Evolutionary conservation across 805 yeast genomes (phyloP).

Genomic region (Wickerhamomyces subpelliculosus): DNA sequence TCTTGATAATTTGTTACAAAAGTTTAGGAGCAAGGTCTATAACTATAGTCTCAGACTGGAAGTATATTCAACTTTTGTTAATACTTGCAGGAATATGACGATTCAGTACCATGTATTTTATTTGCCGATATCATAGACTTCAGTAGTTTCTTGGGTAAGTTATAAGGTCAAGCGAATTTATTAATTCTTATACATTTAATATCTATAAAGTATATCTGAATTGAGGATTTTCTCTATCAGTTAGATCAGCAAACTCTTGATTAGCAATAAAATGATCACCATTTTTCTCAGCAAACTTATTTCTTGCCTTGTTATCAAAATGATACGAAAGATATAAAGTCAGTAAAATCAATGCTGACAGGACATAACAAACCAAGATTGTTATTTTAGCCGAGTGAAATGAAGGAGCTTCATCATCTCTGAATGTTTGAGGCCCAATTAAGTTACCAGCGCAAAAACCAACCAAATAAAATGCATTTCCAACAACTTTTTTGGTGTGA

Average conservation of each 20-base stretch:
- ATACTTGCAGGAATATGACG: too few species aligned
- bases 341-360: slow-evolving; percentile 30
- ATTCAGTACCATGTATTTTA: too few species aligned
- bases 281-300: slow-evolving; percentile 7
- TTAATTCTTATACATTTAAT: background rate
- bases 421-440: slow-evolving; percentile 66
- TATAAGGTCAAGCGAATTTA: background rate
- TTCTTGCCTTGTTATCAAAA: slow-evolving; percentile 37
- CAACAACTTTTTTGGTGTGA: slow-evolving; percentile 56
- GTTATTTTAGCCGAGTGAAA: slow-evolving; percentile 48
- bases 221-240: slow-evolving; percentile 33
- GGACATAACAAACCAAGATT: slow-evolving; percentile 42
- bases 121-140: too few species aligned
- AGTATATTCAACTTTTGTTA: too few species aligned
- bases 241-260: slow-evolving; percentile 37
- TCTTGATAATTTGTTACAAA: too few species aligned
- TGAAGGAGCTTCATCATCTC: slow-evolving; percentile 40
- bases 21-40: too few species aligned
- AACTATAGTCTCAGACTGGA: too few species aligned
- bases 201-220: background rate
- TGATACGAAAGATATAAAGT: slow-evolving; percentile 21
- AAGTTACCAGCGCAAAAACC: slow-evolving; percentile 61
- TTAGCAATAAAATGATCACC: slow-evolving; percentile 16
- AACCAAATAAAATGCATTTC: slow-evolving; percentile 48
- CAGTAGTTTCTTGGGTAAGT: too few species aligned